Percentiles rank a stretch among this genome's conserved stretches.
These are phyloP conservation scores for Penicillium psychrosexuale DNA, from an alignment of 2,329 filamentous ascomycete genomes.

Conservation along the genomic window DNA sequence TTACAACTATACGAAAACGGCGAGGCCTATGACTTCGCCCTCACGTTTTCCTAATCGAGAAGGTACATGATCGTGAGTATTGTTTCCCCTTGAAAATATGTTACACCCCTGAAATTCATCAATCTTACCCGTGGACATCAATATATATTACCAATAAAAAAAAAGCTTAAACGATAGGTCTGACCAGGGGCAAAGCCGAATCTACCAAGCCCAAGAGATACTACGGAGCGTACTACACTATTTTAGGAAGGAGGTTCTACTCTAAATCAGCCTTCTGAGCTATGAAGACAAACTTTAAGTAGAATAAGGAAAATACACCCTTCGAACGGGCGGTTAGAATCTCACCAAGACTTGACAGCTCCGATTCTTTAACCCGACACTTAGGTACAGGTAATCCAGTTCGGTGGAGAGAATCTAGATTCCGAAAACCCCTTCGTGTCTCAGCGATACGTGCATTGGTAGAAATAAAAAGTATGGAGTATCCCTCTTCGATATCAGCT, in stretches of 20 bases:
- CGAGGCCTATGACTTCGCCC: not conserved
- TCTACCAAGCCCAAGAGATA: not conserved
- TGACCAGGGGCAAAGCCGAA: not conserved
- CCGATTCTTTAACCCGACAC: slow-evolving; percentile 1
- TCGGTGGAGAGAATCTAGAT: not conserved
- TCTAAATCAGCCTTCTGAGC: not conserved
- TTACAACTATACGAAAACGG: not conserved
- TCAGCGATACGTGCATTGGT: not conserved
- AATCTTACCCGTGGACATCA: not conserved
- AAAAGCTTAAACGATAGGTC: not conserved
- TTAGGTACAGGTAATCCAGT: not conserved
- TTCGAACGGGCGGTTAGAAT: slow-evolving; percentile 2
- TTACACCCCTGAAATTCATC: no score
- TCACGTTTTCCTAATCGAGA: not conserved
- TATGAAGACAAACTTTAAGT: slow-evolving; percentile 1
- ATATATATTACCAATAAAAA: not conserved
- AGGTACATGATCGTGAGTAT: not conserved
- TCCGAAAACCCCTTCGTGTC: not conserved
- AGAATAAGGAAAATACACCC: not conserved
- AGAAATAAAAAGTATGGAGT: not conserved
- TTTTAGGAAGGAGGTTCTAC: not conserved
- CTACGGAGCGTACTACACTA: not conserved
- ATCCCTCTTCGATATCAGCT: not conserved
- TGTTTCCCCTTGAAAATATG: not conserved
- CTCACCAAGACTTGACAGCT: not conserved